phyloP scores from a whole-genome alignment of 1,139 yeast species.

The Candida dubliniensis region DNA sequence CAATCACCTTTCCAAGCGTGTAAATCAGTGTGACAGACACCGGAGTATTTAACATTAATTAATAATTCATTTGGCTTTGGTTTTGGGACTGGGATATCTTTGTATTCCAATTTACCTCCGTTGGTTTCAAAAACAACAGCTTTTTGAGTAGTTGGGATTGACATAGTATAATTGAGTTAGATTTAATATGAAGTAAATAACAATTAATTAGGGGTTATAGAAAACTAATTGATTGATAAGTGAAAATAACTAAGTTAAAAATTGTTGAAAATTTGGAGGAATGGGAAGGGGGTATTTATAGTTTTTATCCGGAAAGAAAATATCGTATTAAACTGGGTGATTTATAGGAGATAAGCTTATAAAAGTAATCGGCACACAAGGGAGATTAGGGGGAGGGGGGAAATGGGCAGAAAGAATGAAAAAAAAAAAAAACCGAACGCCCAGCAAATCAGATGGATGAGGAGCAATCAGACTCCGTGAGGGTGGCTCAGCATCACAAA shows the following conservation, averaged over 20 bases:
- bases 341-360: too few species aligned
- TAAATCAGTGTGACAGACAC: slow-evolving; percentile 69
- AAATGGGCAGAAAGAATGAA: too few species aligned
- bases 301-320: neutral
- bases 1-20: slow-evolving; percentile 78
- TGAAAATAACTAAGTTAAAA: neutral
- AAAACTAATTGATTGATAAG: neutral
- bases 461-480: too few species aligned
- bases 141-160: slow-evolving; percentile 63
- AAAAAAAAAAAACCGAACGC: too few species aligned
- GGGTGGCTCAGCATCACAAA: too few species aligned
- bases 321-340: too few species aligned
- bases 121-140: slow-evolving; percentile 69
- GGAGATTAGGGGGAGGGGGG: too few species aligned
- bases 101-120: slow-evolving; percentile 64
- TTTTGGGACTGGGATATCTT: slow-evolving; percentile 62
- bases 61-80: slow-evolving; percentile 62
- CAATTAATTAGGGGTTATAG: neutral
- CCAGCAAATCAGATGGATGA: too few species aligned
- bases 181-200: neutral
- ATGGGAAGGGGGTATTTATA: neutral
- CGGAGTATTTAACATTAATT: slow-evolving; percentile 63
- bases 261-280: neutral
- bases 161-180: neutral
- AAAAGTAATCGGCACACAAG: too few species aligned